These are phyloP conservation scores for Boletus smithii DNA, from an alignment of 1,284 basidiomycete genomes.

Conservation along the genomic window DNA sequence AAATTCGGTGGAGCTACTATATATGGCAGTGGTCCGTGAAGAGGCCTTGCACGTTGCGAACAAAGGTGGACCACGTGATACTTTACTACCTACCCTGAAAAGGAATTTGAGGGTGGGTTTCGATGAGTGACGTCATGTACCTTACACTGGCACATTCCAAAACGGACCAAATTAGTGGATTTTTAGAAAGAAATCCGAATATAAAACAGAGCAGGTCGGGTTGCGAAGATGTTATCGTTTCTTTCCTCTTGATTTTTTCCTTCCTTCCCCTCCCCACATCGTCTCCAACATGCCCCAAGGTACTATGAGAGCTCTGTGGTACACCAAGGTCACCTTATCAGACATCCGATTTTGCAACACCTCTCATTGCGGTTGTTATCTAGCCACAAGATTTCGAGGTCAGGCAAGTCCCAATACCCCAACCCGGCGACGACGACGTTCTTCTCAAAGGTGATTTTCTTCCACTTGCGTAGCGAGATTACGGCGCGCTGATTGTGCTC, in stretches of 20 bases:
- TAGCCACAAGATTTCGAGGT: slow-evolving; percentile 48
- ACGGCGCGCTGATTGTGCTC: slow-evolving; percentile 7
- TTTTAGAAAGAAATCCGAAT: slow-evolving; percentile 14
- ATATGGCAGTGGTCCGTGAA: no score
- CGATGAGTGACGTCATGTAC: slow-evolving; percentile 25
- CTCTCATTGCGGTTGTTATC: slow-evolving; percentile 17
- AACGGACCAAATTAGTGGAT: slow-evolving; percentile 11
- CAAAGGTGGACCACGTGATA: no score
- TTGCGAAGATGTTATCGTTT: slow-evolving; percentile 1
- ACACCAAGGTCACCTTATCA: slow-evolving; percentile 25
- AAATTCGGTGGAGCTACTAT: background rate
- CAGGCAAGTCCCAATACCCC: slow-evolving; percentile 54
- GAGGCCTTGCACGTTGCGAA: no score
- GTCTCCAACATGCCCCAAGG: slow-evolving; percentile 29
- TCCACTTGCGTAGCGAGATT: background rate
- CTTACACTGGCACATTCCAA: slow-evolving; percentile 14
- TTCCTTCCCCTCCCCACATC: background rate
- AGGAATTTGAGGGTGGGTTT: background rate
- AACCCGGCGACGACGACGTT: slow-evolving; percentile 54
- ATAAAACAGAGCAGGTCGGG: slow-evolving; percentile 23
- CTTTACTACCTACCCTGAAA: no score
- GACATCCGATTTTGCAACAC: background rate
- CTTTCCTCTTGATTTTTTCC: slow-evolving; percentile 7
- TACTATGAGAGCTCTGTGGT: slow-evolving; percentile 35
- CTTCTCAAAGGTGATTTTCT: slow-evolving; percentile 51